Base-by-base conservation (phyloP, 495 filamentous ascomycete species). In the Halenospora varia region DNA sequence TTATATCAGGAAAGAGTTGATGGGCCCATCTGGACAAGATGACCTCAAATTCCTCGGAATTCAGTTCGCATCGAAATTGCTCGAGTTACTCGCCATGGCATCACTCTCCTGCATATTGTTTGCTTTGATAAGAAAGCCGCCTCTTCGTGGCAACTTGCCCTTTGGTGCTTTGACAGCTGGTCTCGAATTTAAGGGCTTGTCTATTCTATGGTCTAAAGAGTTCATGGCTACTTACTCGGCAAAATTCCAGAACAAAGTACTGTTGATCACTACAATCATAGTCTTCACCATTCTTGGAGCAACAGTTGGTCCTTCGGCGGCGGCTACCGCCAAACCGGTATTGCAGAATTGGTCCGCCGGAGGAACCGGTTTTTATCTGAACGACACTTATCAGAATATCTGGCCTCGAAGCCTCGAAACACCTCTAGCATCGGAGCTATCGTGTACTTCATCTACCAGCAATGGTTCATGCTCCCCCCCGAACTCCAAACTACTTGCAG, bases 121-220 rank as follows among this genome's bases (percentile, higher is more conserved):
- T 55, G 50, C 41, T 9, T 9, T 60, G 6, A 19, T 60, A 10
- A 41, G 57, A 11, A 11, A 19, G 17, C 57, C 25, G 25, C 26
- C 55, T 15, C 18, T 60, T 40, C 10, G 15, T 24, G 41, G 50
- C 2, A 18, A 10, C 0, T 19, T 55, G 19, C 51, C 57, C 0
- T 50, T 60, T 55, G 51, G 57, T 20, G 51, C 57, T 13, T 13
- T 60, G n/a, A 60, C 51, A 39, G 24, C 57, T 18, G 57, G 51
- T 24, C 55, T 60, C 29, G 51, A 55, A 29, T 60, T 60, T 26
- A 35, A 17, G 15, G 48, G 25, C 2, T 42, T 60, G 25, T 60
- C 51, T 18, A 23, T 60, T 11, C 49, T 60, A 15, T 60, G 57
- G 57, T 54, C 51, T 3, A 60, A 55, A 41, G 51, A 60, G 23